A percentile compares a stretch with the other conserved stretches of the same genome.
These are phyloP conservation scores for Blastobotrys illinoisensis DNA, from an alignment of 1,139 yeast species.

Conservation along the genomic window DNA sequence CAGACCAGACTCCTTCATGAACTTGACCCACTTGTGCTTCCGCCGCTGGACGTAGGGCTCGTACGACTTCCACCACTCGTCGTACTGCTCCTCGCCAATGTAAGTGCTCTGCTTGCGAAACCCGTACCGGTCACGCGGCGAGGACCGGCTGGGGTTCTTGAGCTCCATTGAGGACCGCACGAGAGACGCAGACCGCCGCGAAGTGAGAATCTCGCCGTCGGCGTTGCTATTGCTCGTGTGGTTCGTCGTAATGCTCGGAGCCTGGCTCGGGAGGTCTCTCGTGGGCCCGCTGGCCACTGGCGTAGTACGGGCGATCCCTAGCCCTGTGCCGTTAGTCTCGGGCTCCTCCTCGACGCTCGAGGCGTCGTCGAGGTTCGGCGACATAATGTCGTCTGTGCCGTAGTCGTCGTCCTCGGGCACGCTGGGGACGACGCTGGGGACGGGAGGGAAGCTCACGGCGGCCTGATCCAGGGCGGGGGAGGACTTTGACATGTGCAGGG, in stretches of 20 bases:
- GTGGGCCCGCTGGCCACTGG: background rate
- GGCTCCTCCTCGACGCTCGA: background rate
- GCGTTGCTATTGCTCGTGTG: background rate
- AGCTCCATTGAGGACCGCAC: slow-evolving; percentile 12
- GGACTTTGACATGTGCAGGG: slow-evolving; percentile 2
- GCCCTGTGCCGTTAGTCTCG: background rate
- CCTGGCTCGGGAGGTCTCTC: background rate
- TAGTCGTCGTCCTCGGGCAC: background rate
- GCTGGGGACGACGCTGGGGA: background rate
- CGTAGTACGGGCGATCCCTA: background rate
- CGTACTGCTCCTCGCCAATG: slow-evolving; percentile 52
- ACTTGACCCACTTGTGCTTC: slow-evolving; percentile 65
- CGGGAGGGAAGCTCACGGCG: background rate
- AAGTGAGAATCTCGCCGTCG: slow-evolving; percentile 2
- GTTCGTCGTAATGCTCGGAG: background rate
- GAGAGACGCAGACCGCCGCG: slow-evolving; percentile 10
- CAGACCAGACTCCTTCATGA: slow-evolving; percentile 68
- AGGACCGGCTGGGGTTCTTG: slow-evolving; percentile 1
- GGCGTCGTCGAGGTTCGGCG: background rate
- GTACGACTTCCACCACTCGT: slow-evolving; percentile 69
- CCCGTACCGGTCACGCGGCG: slow-evolving; percentile 70
- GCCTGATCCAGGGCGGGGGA: slow-evolving; percentile 1
- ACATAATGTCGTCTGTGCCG: background rate
- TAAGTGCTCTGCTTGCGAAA: slow-evolving; percentile 61
- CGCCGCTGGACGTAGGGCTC: slow-evolving; percentile 57